Conservation (phyloP, 2,329 filamentous ascomycete species). For the Rhinocladiella similis region DNA sequence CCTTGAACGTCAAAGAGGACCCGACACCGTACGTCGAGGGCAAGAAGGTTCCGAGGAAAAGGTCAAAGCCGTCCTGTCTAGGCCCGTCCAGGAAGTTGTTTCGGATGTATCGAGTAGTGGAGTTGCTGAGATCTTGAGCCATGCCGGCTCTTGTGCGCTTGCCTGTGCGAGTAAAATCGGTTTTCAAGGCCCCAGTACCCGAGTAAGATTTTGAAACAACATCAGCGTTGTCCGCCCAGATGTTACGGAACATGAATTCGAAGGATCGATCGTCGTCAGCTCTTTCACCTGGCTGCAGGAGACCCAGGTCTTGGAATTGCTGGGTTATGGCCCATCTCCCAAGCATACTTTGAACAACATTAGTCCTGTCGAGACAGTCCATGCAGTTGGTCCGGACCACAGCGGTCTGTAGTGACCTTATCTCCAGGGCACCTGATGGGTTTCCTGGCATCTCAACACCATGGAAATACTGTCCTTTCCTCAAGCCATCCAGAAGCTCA, state of each 20-base stretch:
- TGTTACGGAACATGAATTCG: constrained; percentile 88
- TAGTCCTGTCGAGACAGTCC: constrained; percentile 97
- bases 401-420: constrained; percentile 77
- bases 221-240: constrained; percentile 98
- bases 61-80: constrained; percentile 89
- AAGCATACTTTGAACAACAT: constrained; percentile 97
- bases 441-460: constrained; percentile 80
- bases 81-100: constrained; percentile 97
- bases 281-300: constrained; percentile 72
- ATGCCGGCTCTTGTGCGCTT: constrained; percentile 82
- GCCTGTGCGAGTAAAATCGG: constrained; percentile 93
- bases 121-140: constrained; percentile 83
- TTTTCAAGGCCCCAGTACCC: constrained; percentile 95
- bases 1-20: constrained; percentile 73
- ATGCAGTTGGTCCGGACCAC: constrained; percentile 98
- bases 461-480: constrained; percentile 86
- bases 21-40: constrained; percentile 72
- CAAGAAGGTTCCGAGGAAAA: constrained; percentile 86
- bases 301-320: constrained; percentile 80
- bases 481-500: constrained; percentile 72
- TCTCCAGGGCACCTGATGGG: constrained; percentile 70
- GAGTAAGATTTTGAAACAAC: constrained; percentile 91
- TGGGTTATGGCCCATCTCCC: constrained; percentile 85
- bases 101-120: constrained; percentile 80
- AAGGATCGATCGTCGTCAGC: constrained; percentile 81